A percentile compares a stretch with the other conserved stretches of the same genome.
Evolutionary conservation across 2,329 filamentous ascomycete genomes (phyloP).

Genomic region (Lachnellula arida): DNA sequence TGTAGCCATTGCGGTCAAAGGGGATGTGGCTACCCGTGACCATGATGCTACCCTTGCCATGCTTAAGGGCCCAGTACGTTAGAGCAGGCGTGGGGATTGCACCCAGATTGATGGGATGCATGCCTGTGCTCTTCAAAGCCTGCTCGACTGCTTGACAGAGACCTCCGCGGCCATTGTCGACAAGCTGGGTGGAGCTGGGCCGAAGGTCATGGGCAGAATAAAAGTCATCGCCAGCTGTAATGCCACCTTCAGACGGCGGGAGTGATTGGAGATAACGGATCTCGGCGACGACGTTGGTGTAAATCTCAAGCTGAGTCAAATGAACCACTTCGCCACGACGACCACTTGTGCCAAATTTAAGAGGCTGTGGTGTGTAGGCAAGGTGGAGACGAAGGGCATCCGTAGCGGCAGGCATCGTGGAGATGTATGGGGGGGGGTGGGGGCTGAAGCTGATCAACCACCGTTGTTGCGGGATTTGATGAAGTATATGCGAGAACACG

Average conservation of each 20-base stretch:
- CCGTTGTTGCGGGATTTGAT: no score
- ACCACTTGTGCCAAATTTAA: conserved; percentile 35
- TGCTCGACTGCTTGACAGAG: conserved; percentile 31
- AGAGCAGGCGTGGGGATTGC: conserved; percentile 33
- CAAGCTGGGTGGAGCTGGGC: conserved; percentile 30
- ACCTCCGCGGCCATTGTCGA: conserved; percentile 30
- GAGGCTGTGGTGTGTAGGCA: conserved; percentile 26
- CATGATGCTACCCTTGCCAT: conserved; percentile 33
- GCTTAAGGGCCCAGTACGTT: conserved; percentile 28
- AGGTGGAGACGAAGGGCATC: conserved; percentile 18
- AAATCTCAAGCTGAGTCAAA: conserved; percentile 34
- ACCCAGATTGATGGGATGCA: conserved; percentile 31
- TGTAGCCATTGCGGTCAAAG: conserved; percentile 34
- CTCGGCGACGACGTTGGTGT: conserved; percentile 33
- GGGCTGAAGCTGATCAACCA: no score
- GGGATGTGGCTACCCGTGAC: conserved; percentile 35
- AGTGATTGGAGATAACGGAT: conserved; percentile 31
- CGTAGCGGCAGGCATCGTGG: not conserved
- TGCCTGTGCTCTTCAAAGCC: conserved; percentile 29
- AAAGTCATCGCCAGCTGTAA: conserved; percentile 30
- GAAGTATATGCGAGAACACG: no score
- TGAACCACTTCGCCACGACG: conserved; percentile 31
- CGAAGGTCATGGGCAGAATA: conserved; percentile 33
- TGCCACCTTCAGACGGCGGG: conserved; percentile 26
- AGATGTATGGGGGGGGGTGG: no score